These are phyloP conservation scores for Penicillium samsonianum DNA, from an alignment of 495 filamentous ascomycete genomes.

Conservation along the genomic window DNA sequence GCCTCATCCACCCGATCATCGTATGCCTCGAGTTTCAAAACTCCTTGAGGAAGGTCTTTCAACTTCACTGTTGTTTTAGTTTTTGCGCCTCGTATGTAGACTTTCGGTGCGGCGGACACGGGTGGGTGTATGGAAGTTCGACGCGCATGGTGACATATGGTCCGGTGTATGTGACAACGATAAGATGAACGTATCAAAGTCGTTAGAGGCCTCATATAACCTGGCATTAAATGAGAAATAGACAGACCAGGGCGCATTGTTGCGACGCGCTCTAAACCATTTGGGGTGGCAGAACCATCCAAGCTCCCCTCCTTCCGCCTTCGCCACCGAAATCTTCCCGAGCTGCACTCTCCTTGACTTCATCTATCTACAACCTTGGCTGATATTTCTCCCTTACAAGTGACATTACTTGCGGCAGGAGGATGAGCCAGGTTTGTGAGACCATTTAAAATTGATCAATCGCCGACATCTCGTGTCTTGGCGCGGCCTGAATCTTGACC, in stretches of 20 bases:
- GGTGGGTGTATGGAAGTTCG: conserved; percentile 25
- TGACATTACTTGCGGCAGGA: conserved; percentile 38
- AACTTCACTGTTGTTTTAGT: conserved; percentile 57
- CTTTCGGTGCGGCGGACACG: conserved; percentile 14
- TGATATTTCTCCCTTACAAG: conserved; percentile 33
- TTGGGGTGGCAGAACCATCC: conserved; percentile 25
- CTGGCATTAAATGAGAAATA: conserved; percentile 15
- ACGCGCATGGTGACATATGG: conserved; percentile 39
- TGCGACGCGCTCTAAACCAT: conserved; percentile 11
- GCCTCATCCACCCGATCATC: conserved; percentile 48
- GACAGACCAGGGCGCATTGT: conserved; percentile 30
- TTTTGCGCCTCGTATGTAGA: conserved; percentile 42
- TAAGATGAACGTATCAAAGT: conserved; percentile 7
- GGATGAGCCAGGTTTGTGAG: conserved; percentile 48
- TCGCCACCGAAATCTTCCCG: conserved; percentile 49
- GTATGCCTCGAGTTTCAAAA: conserved; percentile 49
- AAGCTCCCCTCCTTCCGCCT: conserved; percentile 40
- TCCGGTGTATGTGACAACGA: conserved; percentile 28
- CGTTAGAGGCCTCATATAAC: background rate
- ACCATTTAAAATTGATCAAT: conserved; percentile 28
- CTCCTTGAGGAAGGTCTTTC: conserved; percentile 66
- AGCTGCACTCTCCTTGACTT: conserved; percentile 24
- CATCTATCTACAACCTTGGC: conserved; percentile 29
- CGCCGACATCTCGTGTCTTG: conserved; percentile 21
- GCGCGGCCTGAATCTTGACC: conserved; percentile 33